Percentiles rank a stretch among this genome's conserved stretches.
These are phyloP conservation scores for Metschnikowia cerradonensis DNA, from an alignment of 805 yeast species.

Conservation along the genomic window DNA sequence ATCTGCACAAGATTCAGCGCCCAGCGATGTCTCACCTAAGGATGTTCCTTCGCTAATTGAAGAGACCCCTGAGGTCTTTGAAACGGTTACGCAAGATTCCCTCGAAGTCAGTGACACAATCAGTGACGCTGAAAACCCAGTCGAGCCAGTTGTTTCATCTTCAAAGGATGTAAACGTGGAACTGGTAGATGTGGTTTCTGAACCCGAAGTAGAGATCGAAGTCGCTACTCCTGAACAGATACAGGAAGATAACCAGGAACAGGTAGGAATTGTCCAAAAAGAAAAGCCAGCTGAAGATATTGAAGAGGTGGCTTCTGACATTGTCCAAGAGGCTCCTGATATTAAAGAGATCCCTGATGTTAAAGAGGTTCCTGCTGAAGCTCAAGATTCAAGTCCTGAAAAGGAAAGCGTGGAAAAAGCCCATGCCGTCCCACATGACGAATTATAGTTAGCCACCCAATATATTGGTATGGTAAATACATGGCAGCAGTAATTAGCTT, in stretches of 20 bases:
- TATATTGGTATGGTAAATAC: background rate
- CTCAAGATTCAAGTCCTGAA: background rate
- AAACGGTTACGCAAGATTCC: background rate
- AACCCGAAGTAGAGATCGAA: background rate
- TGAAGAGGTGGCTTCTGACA: too few relatives aligned
- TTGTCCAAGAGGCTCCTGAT: background rate
- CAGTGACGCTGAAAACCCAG: background rate
- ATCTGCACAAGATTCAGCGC: background rate
- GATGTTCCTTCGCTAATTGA: background rate
- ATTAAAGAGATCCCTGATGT: background rate
- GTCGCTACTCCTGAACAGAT: background rate
- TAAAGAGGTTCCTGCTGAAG: background rate
- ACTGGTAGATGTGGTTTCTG: background rate
- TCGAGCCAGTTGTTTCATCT: too few relatives aligned
- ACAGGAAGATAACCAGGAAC: background rate
- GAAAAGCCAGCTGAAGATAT: background rate
- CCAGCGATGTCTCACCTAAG: background rate
- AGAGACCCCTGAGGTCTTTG: background rate
- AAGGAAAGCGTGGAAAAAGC: background rate
- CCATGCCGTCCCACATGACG: background rate
- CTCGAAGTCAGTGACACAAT: background rate
- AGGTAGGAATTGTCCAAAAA: background rate
- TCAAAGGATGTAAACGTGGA: background rate
- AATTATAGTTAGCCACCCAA: background rate
- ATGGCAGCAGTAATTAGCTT: too few relatives aligned